Conservation (phyloP, 148 eudicot genomes). For the Camellia lanceoleosa region DNA sequence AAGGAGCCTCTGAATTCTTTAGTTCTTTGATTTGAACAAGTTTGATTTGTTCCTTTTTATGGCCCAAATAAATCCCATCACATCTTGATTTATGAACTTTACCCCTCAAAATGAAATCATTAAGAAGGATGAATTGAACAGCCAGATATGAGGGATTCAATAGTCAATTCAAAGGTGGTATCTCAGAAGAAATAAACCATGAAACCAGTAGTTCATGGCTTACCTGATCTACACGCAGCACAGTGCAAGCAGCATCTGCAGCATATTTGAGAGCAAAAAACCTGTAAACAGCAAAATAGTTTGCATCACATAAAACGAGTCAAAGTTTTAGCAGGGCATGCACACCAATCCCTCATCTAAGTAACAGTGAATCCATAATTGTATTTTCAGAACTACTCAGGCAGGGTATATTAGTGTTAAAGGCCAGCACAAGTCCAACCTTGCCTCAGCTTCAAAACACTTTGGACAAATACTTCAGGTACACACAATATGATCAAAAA, state of each 20-base stretch:
- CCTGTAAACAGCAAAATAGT: conserved; percentile 38
- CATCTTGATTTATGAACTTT: not conserved
- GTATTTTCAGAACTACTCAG: too few relatives aligned
- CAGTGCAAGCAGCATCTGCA: conserved; percentile 94
- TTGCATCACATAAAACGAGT: not conserved
- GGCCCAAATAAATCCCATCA: not conserved
- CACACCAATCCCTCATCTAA: not conserved
- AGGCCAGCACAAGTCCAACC: conserved; percentile 8
- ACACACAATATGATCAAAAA: not conserved
- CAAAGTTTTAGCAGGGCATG: not conserved
- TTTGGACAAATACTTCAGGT: not conserved
- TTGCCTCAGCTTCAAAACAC: not conserved
- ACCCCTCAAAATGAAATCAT: not conserved
- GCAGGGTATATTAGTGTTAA: not conserved
- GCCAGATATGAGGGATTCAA: not conserved
- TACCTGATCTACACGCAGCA: conserved; percentile 85
- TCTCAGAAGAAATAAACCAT: not conserved
- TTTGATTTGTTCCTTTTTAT: not conserved
- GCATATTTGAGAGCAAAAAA: conserved; percentile 86
- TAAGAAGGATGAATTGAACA: not conserved
- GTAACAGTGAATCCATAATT: too few relatives aligned
- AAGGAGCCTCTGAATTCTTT: not conserved
- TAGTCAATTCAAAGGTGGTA: not conserved
- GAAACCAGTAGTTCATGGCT: not conserved
- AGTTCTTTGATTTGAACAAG: not conserved